Evolutionary conservation across 116 monocot genomes (phyloP).

Genomic region (Trichopus zeylanicus): DNA sequence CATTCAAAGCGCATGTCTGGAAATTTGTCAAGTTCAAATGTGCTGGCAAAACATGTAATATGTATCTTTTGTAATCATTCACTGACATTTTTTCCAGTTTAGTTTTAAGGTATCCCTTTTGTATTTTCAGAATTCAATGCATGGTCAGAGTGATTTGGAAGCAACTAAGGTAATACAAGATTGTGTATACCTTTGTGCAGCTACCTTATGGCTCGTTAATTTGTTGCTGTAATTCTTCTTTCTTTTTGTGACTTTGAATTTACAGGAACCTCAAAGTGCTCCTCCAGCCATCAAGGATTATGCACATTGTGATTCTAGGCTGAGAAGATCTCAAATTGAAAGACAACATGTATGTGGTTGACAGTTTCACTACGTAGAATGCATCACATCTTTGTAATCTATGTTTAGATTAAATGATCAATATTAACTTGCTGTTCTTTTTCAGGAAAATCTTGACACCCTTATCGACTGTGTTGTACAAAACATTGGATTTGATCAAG

Average conservation of each 20-base stretch:
- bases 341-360: slow-evolving; percentile 70
- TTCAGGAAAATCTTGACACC: slow-evolving; percentile 85
- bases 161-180: slow-evolving; percentile 45
- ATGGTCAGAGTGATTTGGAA: slow-evolving; percentile 50
- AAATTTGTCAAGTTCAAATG: slow-evolving; percentile 57
- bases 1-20: slow-evolving; percentile 79
- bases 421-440: slow-evolving; percentile 9
- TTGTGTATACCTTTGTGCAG: no score
- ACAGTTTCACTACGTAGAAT: neutral
- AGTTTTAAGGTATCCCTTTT: slow-evolving; percentile 7
- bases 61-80: neutral
- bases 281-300: slow-evolving; percentile 65
- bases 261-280: slow-evolving; percentile 82
- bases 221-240: no score
- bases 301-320: slow-evolving; percentile 47
- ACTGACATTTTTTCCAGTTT: neutral
- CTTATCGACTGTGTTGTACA: slow-evolving; percentile 62
- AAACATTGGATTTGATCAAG: slow-evolving; percentile 75
- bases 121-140: slow-evolving; percentile 42
- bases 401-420: neutral
- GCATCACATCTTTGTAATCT: neutral
- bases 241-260: no score
- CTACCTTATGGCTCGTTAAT: no score
- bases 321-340: slow-evolving; percentile 56
- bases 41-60: slow-evolving; percentile 59